Evolutionary conservation across 768 basidiomycete species (phyloP).

Genomic region (Kwoniella pini): DNA sequence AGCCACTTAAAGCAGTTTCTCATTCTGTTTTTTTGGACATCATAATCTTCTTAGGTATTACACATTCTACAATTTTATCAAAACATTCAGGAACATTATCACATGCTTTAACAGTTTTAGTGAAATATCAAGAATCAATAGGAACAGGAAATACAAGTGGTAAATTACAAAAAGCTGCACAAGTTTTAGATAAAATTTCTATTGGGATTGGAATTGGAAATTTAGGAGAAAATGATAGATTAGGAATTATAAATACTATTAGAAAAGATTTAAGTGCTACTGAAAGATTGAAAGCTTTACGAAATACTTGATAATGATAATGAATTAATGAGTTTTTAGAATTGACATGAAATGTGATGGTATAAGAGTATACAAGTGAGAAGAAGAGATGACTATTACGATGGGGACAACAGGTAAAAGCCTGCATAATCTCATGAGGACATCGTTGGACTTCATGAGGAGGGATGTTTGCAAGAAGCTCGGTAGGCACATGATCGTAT

Average conservation of each 20-base stretch:
- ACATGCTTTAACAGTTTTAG: constrained; percentile 15
- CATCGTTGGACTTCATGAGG: too few species aligned
- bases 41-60: constrained; percentile 28
- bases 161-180: constrained; percentile 27
- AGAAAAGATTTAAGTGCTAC: constrained; percentile 33
- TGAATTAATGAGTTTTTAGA: too few species aligned
- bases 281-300: constrained; percentile 28
- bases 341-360: too few species aligned
- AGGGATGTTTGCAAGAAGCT: too few species aligned
- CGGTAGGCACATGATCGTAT: too few species aligned
- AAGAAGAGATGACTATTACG: too few species aligned
- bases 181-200: constrained; percentile 13
- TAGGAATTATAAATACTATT: constrained; percentile 15
- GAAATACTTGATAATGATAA: neutral
- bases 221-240: constrained; percentile 1
- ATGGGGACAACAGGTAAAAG: too few species aligned
- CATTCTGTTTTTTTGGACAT: constrained; percentile 42
- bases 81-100: constrained; percentile 15
- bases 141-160: neutral
- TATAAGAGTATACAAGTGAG: too few species aligned
- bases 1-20: constrained; percentile 35
- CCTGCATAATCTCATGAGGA: too few species aligned
- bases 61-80: constrained; percentile 15
- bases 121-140: constrained; percentile 9
- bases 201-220: neutral